A percentile compares a stretch with the other conserved stretches of the same genome.
phyloP scores from a whole-genome alignment of 305 asterid species.

The Fraxinus greggii region DNA sequence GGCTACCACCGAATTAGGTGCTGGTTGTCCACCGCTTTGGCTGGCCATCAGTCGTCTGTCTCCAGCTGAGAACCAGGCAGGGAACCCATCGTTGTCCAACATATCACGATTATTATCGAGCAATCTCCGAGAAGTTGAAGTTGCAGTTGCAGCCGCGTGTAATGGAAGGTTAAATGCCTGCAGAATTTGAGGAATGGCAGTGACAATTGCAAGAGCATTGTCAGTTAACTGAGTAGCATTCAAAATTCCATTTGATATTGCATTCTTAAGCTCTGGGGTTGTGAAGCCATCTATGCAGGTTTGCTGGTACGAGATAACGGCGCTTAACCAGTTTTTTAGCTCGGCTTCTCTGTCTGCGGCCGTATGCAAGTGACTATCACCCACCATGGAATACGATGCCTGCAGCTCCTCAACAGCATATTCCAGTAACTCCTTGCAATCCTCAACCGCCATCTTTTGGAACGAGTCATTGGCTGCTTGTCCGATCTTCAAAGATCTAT shows the following conservation, averaged over 20 bases:
- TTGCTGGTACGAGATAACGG: constrained; percentile 37
- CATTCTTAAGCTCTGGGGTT: constrained; percentile 17
- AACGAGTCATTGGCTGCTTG: constrained; percentile 31
- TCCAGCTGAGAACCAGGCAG: constrained; percentile 24
- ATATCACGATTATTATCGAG: constrained; percentile 4
- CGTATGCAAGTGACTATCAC: constrained; percentile 25
- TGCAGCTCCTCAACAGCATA: constrained; percentile 42
- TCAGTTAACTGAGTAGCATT: constrained; percentile 37
- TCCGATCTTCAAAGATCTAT: constrained; percentile 20
- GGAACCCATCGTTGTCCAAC: not conserved
- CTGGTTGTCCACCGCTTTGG: constrained; percentile 7
- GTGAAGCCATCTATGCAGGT: constrained; percentile 42
- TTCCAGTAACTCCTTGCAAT: constrained; percentile 39
- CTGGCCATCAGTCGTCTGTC: constrained; percentile 33
- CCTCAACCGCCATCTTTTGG: constrained; percentile 44
- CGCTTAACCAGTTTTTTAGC: constrained; percentile 44
- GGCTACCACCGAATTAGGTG: constrained; percentile 42
- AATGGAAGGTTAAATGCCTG: constrained; percentile 25
- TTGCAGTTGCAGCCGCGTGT: not conserved
- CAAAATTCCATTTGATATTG: constrained; percentile 21
- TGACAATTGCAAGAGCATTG: constrained; percentile 39
- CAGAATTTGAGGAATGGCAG: constrained; percentile 25
- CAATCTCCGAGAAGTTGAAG: constrained; percentile 19
- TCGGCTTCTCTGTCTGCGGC: constrained; percentile 23
- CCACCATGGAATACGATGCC: constrained; percentile 33